Evolutionary conservation across 2,329 filamentous ascomycete genomes (phyloP), one percentile per base, ranked within the genome.

Genomic region (Calonectria hongkongensis): DNA sequence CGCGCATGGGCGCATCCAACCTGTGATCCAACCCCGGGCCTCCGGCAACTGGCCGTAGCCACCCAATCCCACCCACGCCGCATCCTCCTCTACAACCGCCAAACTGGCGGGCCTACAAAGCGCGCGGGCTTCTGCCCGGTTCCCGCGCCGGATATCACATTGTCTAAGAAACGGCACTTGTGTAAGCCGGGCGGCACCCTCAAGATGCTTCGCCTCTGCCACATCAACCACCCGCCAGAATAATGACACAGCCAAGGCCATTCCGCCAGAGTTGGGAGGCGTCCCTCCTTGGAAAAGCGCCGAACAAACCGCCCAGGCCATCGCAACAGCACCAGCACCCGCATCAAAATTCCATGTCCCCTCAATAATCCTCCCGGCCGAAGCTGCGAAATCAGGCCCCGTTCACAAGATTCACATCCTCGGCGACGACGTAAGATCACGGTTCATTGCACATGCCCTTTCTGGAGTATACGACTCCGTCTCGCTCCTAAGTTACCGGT

Each of bases 71-170:
- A 47, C 48, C 63, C 54, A 56, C 56, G 36, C 48, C 47, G 67
- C 47, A 30, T 41, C 21, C 43, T 39, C 48, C 39, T 60, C 48
- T 50, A 75, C 74, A 74, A 56, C 72, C 78, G 73, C 74, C 79
- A 84, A 82, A 73, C 78, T 85, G 84, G 83, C 83, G 76, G 76
- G 76, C 73, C 70, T 82, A 71, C 84, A 83, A 77, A 82, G 84
- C 77, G 81, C 83, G 82, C 86, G 87, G 84, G 82, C 85, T 78
- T 82, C 83, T 81, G 84, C 85, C 81, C 83, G 84, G 81, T 85
- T 86, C 85, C 79, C 82, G 68, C 79, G 79, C 73, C 82, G 70
- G 21, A 73, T 74, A 54, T 73, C 80, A 70, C 70, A 64, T 88
- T 89, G 88, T 78, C 79, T 76, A 54, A 82, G 68, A 84, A 81